Base-by-base conservation (phyloP, 805 yeast species). In the Saccharomycopsis synnaedendra region DNA sequence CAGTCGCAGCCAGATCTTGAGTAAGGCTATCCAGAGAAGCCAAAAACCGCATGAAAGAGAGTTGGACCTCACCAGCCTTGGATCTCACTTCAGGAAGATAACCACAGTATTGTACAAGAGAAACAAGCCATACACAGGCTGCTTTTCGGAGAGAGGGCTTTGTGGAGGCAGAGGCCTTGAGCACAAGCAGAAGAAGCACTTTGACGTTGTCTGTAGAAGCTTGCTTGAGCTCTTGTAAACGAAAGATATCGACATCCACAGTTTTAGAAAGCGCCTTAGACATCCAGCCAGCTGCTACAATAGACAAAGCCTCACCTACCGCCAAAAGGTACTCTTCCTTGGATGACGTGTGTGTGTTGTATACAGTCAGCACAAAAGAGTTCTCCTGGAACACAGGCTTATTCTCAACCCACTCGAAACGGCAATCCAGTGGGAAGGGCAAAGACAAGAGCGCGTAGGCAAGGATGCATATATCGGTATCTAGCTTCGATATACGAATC, bases 1-100 rank as follows among this genome's bases (percentile, higher is more conserved):
- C 98, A 55, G 95, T 71, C 0, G 95, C 80, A 0, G 97, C 96
- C 8, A 93, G 75, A 51, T 90, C 97, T 59, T 90, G 97, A n/a
- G 88, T 70, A 19, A 88, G 63, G 32, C 89, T 96, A 59, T 90
- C 96, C 45, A 80, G 68, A 53, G 84, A 93, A 0, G 85, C 79
- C 47, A 90, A 67, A 58, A 85, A 85, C 51, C 74, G 72, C 84
- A 87, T 78, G 57, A 90, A 89, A 0, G 82, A 66, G 3, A 74
- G 58, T 60, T 90, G 96, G 40, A 88, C 76, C 29, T 74, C 74
- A n/a, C 76, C 65, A 0, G 86, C 68, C 4, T 64, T 65, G 0
- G 58, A 63, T 29, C 58, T 57, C 0, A 82, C 61, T 0, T 59
- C 57, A 1, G 64, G 57, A 9, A 69, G 58, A 32, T 75, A 70